Percentiles rank a stretch among this genome's conserved stretches.
phyloP scores from a whole-genome alignment of 176 grass and related monocot species.

The Tuctoria greenei region DNA sequence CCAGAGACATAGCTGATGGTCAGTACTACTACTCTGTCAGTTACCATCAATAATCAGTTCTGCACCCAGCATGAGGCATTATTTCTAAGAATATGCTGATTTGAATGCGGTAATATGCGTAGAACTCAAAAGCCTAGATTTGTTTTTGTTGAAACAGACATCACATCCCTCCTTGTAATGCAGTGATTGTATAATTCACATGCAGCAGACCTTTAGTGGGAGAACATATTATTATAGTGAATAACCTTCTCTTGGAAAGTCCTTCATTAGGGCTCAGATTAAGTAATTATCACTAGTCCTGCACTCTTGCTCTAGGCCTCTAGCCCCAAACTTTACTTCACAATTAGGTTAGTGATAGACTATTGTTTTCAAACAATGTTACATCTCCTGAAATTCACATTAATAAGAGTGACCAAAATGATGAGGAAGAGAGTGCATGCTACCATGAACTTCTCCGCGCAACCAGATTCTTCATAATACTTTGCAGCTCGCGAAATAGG shows the following conservation, averaged over 20 bases:
- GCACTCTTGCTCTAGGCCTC: no score
- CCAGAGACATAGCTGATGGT: slow-evolving; percentile 13
- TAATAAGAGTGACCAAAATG: slow-evolving; percentile 8
- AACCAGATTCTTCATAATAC: slow-evolving; percentile 43
- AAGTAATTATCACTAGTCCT: neutral
- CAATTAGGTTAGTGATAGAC: neutral
- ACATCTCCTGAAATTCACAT: neutral
- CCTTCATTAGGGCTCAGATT: neutral
- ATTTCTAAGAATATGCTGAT: slow-evolving; percentile 35
- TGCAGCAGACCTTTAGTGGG: neutral
- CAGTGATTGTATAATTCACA: neutral
- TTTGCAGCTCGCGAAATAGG: slow-evolving; percentile 37
- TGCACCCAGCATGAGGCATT: neutral
- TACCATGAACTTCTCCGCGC: slow-evolving; percentile 67
- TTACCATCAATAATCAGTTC: slow-evolving; percentile 33
- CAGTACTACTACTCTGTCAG: slow-evolving; percentile 34
- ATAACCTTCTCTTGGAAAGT: neutral
- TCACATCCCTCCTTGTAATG: neutral
- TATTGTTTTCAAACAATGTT: neutral
- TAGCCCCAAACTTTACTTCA: neutral
- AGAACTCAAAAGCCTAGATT: neutral
- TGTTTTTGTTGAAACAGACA: slow-evolving; percentile 11
- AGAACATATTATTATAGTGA: neutral
- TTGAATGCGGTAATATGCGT: slow-evolving; percentile 15
- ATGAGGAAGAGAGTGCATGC: neutral